Evolutionary conservation across 2,329 filamentous ascomycete species (phyloP).

Genomic region (Pseudogymnoascus sp.): DNA sequence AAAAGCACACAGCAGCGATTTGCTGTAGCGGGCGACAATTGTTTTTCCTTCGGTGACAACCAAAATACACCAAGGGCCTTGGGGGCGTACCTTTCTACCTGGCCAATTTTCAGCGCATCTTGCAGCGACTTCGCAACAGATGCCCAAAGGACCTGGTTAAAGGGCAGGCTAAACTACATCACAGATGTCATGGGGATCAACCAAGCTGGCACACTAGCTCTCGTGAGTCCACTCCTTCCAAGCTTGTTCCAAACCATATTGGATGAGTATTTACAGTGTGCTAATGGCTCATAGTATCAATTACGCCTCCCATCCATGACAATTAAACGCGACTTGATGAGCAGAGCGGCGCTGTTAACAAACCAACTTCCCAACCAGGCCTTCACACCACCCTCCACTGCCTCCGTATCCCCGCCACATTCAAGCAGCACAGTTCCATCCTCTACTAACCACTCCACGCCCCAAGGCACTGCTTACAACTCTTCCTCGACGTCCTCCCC

Average conservation of each 20-base stretch:
- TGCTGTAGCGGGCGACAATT: constrained; percentile 29
- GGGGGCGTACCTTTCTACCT: constrained; percentile 52
- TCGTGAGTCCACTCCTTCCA: constrained; percentile 35
- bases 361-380: neutral
- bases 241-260: constrained; percentile 7
- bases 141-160: constrained; percentile 48
- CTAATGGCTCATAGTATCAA: constrained; percentile 38
- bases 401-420: neutral
- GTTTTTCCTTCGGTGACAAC: constrained; percentile 45
- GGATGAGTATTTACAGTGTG: neutral
- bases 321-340: constrained; percentile 46
- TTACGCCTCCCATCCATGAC: constrained; percentile 57
- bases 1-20: constrained; percentile 32
- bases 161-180: constrained; percentile 48
- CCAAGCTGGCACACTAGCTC: constrained; percentile 48
- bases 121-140: constrained; percentile 54
- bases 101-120: constrained; percentile 48
- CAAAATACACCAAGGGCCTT: constrained; percentile 43
- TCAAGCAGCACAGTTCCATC: neutral
- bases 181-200: constrained; percentile 49
- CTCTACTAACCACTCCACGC: neutral
- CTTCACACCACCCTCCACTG: neutral
- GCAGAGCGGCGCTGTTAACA: neutral
- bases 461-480: neutral
- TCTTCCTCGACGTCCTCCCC: neutral